Conservation (phyloP, 805 yeast genomes). For the Candida ficus region DNA sequence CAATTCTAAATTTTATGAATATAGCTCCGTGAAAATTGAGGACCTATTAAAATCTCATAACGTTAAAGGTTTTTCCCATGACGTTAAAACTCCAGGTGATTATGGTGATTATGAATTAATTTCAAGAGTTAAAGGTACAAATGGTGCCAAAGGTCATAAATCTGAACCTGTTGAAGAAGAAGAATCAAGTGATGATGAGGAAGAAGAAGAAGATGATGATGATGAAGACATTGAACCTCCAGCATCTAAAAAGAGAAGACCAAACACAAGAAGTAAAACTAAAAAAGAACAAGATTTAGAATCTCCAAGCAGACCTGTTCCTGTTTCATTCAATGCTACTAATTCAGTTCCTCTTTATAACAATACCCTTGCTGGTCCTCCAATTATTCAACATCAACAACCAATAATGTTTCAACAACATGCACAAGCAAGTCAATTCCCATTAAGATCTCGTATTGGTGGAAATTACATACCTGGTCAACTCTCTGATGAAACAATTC, state of each 20-base stretch:
- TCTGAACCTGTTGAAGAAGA: slow-evolving; percentile 13
- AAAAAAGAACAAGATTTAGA: background rate
- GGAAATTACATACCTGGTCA: background rate
- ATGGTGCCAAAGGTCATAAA: slow-evolving; percentile 7
- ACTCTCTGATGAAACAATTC: slow-evolving; percentile 2
- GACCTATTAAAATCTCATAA: slow-evolving; percentile 41
- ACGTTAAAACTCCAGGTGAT: slow-evolving; percentile 58
- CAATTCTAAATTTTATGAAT: slow-evolving; percentile 75
- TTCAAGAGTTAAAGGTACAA: slow-evolving; percentile 20
- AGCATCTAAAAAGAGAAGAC: slow-evolving; percentile 5
- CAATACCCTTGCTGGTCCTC: slow-evolving; percentile 7
- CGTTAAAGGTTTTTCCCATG: slow-evolving; percentile 36
- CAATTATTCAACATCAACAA: slow-evolving; percentile 7
- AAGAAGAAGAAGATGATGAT: slow-evolving; percentile 6
- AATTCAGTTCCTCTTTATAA: background rate
- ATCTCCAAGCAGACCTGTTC: background rate
- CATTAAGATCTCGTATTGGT: slow-evolving; percentile 3
- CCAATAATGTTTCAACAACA: slow-evolving; percentile 7
- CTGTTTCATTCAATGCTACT: slow-evolving; percentile 4
- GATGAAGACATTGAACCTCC: slow-evolving; percentile 11
- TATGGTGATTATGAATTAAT: slow-evolving; percentile 53
- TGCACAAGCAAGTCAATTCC: slow-evolving; percentile 3
- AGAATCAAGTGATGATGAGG: slow-evolving; percentile 13
- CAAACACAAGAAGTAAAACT: slow-evolving; percentile 1
- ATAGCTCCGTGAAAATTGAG: slow-evolving; percentile 62